Evolutionary conservation across 176 grass and related monocot species (phyloP).

Genomic region (Typha latifolia): DNA sequence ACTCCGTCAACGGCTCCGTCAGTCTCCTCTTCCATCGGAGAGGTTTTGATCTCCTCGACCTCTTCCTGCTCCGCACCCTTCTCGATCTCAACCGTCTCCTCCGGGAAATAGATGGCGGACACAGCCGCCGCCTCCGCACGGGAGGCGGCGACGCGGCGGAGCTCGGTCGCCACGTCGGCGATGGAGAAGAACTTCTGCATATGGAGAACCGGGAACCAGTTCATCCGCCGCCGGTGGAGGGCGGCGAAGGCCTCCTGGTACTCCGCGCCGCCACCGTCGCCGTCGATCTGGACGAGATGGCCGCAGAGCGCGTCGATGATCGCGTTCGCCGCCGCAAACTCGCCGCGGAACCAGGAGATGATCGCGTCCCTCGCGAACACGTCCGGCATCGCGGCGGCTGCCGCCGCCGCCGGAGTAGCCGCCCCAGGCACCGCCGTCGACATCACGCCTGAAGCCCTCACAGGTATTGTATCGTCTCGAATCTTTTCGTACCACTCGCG

Average conservation of each 20-base stretch:
- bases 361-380: constrained; percentile 67
- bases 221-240: constrained; percentile 73
- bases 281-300: constrained; percentile 67
- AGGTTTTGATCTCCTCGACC: not conserved
- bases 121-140: constrained; percentile 18
- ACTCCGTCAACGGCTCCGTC: not conserved
- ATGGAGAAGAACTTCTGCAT: constrained; percentile 96
- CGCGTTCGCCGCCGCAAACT: constrained; percentile 94
- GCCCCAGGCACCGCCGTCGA: constrained; percentile 21
- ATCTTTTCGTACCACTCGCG: not conserved
- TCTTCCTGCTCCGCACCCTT: constrained; percentile 14
- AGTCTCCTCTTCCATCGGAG: constrained; percentile 1
- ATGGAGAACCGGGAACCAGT: constrained; percentile 96
- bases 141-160: constrained; percentile 45
- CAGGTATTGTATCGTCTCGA: not conserved
- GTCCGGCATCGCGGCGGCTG: constrained; percentile 38
- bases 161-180: constrained; percentile 54
- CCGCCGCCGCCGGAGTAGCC: not conserved
- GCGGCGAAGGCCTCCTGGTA: constrained; percentile 68
- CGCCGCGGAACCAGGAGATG: constrained; percentile 84
- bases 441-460: not conserved
- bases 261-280: constrained; percentile 32
- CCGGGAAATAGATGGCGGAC: constrained; percentile 10
- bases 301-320: constrained; percentile 84
- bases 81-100: constrained; percentile 19